phyloP scores from a whole-genome alignment of 2,329 filamentous ascomycete genomes.

The Aquanectria penicillioides region DNA sequence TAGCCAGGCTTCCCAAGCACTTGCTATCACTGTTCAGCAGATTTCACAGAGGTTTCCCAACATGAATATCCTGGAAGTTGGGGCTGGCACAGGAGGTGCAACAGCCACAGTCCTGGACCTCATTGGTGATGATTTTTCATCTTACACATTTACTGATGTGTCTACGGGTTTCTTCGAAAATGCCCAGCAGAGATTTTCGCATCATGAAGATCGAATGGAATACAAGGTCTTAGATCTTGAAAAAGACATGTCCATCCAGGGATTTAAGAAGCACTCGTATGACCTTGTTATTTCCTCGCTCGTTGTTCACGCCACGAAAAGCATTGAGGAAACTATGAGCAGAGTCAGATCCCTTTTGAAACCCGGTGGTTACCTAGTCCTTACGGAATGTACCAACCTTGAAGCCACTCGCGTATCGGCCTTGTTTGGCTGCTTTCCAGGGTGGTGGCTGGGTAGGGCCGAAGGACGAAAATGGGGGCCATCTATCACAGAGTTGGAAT shows the following conservation, averaged over 20 bases:
- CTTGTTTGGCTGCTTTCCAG: slow-evolving; percentile 15
- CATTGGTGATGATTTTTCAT: background rate
- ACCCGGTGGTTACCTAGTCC: background rate
- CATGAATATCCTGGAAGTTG: background rate
- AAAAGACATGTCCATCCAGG: background rate
- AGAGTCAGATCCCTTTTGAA: background rate
- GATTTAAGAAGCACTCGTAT: slow-evolving; percentile 3
- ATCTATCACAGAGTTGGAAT: slow-evolving; percentile 15
- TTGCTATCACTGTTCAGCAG: background rate
- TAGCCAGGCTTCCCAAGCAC: background rate
- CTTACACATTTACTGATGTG: slow-evolving; percentile 2
- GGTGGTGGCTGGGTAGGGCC: slow-evolving; percentile 24
- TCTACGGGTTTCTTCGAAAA: background rate
- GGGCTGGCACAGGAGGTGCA: background rate
- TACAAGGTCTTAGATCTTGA: background rate
- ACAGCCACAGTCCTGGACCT: background rate
- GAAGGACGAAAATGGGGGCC: slow-evolving; percentile 19
- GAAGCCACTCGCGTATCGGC: background rate
- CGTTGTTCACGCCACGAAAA: background rate
- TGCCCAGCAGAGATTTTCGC: background rate
- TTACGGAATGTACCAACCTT: slow-evolving; percentile 15
- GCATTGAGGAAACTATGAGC: background rate
- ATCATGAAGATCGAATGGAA: background rate
- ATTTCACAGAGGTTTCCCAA: background rate
- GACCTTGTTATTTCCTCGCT: background rate